Evolutionary conservation across 2,329 filamentous ascomycete genomes (phyloP), one percentile per base, ranked within the genome.

Genomic region (Nemania diffusa): DNA sequence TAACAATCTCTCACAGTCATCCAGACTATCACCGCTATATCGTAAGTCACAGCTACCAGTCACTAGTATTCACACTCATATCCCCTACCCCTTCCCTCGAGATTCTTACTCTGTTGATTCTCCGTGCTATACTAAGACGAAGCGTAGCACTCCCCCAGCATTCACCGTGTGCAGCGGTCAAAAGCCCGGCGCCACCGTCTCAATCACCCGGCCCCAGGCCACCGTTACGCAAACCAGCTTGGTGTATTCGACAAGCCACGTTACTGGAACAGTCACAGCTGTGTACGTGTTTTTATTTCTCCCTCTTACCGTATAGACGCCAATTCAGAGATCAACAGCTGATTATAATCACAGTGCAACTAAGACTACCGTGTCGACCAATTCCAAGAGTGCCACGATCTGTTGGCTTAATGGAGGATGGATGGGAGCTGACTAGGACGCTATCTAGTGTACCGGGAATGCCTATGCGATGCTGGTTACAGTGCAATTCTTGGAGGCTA

Each of bases 331-430:
- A 11, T 37, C 29, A 24, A 24, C 62, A 26, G 61, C 58, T 29
- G 11, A 26, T 22, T 17, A 15, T 20, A 22, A 51, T 26, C n/a
- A 2, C 29, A 80, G 78, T 8, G 70, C 74, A 73, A 81, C 79
- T 5, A 69, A 74, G 29, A 79, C 77, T 42, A 77, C 72, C 8
- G 80, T 79, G 15, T 67, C 74, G 57, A 78, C 78, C 13, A 76
- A 80, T 57, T 59, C 71, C 3, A 73, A 73, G 9, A 80, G 78
- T 57, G 78, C 79, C 2, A 81, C 79, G 5, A 76, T 75, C 8
- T 81, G 79, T 61, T 79, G 76, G 74, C 72, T 71, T 20, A 73
- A 76, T 24, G 79, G 79, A 5, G 79, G 79, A 2, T 81, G 78
- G 79, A 73, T 74, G 60, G 73, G 73, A 8, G 72, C 69, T 26